Evolutionary conservation across 768 basidiomycete species (phyloP), one percentile per base, ranked within the genome.

Genomic region (Rhodosporidiobolus sp.): DNA sequence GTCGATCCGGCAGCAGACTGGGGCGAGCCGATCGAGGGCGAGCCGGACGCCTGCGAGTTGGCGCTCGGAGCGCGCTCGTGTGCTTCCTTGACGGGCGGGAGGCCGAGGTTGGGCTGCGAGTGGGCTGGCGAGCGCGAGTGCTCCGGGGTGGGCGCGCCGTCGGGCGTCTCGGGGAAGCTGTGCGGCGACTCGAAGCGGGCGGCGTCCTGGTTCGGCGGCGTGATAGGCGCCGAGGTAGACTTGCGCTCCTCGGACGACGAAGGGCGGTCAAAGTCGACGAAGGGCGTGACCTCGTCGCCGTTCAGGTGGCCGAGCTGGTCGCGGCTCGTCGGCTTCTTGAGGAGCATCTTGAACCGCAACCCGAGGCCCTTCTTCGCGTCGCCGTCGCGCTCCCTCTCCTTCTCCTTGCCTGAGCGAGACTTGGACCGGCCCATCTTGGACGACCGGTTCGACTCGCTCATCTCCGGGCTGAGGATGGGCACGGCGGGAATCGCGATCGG

Each of bases 241-340:
- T 34, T 4, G 30, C 20, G 48, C 17, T 3, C 48, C 17, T 59
- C 65, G 45, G 43, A 1, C 4, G 14, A 5, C 24, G 61, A n/a
- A n/a, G n/a, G n/a, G n/a, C n/a, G 14, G 8, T 26, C 35, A 17
- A 38, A 46, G 53, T 67, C 65, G 62, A 68, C 66, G 58, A 75
- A 75, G 5, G 73, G 73, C 10, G 73, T 75, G 30, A 75, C 43
- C 63, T 75, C 73, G 66, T 75, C 73, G 32, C 73, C 73, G 69
- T 75, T 75, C 58, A 75, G 69, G 20, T 65, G 63, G 2, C 53
- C 30, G 20, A 75, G 66, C 38, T 67, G 69, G 34, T 75, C 73
- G 34, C 66, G 69, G 32, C 53, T 58, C 24, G 38, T 32, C 52
- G 67, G 69, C 56, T 75, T 75, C 56, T 71, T 72, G 45, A 75